Evolutionary conservation across 1,139 yeast genomes (phyloP).

Genomic region (Scheffersomyces illinoinensis): DNA sequence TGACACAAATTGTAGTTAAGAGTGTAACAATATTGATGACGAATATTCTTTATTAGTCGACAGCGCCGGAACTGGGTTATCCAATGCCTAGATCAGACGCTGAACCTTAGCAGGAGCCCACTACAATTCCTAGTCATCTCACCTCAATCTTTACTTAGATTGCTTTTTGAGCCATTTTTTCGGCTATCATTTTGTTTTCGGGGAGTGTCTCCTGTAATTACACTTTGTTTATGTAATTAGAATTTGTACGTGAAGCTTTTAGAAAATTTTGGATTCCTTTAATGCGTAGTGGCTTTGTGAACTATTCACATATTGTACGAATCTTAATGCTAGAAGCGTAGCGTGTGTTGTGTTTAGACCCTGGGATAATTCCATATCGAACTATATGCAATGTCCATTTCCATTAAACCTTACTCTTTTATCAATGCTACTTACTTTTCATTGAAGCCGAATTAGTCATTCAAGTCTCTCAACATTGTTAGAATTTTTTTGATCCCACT

Average conservation of each 20-base stretch:
- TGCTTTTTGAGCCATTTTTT: neutral
- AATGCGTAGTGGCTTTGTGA: neutral
- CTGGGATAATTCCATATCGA: neutral
- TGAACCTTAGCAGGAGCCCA: neutral
- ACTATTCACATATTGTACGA: neutral
- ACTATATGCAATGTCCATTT: neutral
- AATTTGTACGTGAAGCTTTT: neutral
- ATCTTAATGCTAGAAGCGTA: neutral
- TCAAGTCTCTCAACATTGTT: neutral
- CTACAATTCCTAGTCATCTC: neutral
- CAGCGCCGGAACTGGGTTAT: neutral
- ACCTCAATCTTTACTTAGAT: neutral
- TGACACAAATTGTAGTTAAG: neutral
- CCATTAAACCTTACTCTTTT: no score
- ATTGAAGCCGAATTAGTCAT: no score
- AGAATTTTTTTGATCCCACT: neutral
- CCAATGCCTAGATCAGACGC: neutral
- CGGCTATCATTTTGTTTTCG: neutral
- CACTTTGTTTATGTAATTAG: neutral
- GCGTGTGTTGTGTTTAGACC: neutral
- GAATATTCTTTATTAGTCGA: neutral
- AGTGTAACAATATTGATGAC: neutral
- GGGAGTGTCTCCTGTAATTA: neutral
- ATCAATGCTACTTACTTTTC: no score
- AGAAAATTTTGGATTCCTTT: neutral